Conservation (phyloP, 352 stramenopile genomes). For the Globisporangium polare region DNA sequence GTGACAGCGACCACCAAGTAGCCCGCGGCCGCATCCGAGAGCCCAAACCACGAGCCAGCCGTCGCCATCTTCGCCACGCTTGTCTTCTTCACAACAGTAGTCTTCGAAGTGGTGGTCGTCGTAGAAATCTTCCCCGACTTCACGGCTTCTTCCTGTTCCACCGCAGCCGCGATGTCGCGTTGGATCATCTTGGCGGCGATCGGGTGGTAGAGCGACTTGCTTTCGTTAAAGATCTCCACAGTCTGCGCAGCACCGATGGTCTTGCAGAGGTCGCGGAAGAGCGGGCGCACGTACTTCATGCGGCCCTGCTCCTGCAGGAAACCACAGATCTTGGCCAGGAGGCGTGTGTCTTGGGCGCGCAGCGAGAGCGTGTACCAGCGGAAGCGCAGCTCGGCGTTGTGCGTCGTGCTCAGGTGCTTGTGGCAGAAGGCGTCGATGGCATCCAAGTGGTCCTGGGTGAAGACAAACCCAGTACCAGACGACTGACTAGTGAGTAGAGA, state of each 20-base stretch:
- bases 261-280: conserved; percentile 57
- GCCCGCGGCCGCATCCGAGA: conserved; percentile 1
- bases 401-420: conserved; percentile 39
- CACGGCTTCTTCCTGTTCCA: background rate
- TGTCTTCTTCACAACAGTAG: background rate
- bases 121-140: background rate
- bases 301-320: conserved; percentile 67
- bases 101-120: background rate
- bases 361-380: conserved; percentile 65
- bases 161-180: conserved; percentile 32
- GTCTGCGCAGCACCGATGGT: conserved; percentile 28
- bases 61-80: background rate
- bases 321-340: conserved; percentile 32
- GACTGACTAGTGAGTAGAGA: conserved; percentile 29
- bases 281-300: conserved; percentile 73
- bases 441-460: conserved; percentile 38
- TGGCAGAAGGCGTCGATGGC: conserved; percentile 54
- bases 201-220: conserved; percentile 63
- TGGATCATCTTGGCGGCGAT: conserved; percentile 75
- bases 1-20: conserved; percentile 1
- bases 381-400: conserved; percentile 70
- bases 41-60: background rate
- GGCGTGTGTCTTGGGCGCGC: conserved; percentile 38
- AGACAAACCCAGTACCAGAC: background rate
- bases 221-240: conserved; percentile 33